These are phyloP conservation scores for Phytophthora hibernalis DNA, from an alignment of 352 stramenopile species.

Conservation along the genomic window DNA sequence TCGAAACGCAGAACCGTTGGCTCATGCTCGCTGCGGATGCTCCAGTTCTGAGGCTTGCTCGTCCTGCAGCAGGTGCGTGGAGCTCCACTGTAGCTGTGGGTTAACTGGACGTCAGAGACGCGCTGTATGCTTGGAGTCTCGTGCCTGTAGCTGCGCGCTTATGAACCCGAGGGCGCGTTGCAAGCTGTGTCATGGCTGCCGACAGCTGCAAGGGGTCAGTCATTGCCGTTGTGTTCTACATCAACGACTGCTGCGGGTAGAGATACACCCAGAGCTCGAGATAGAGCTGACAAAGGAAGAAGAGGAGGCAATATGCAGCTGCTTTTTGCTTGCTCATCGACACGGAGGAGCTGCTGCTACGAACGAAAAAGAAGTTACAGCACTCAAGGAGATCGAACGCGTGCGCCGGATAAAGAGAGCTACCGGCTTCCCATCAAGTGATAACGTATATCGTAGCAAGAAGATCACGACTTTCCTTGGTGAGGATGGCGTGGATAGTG, in stretches of 20 bases:
- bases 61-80: conserved; percentile 61
- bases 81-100: conserved; percentile 67
- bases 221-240: conserved; percentile 78
- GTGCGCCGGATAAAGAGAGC: conserved; percentile 45
- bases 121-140: conserved; percentile 64
- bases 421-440: conserved; percentile 47
- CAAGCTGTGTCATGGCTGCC: conserved; percentile 64
- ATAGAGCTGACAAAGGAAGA: conserved; percentile 24
- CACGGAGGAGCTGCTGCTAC: conserved; percentile 31
- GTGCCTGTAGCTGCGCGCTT: conserved; percentile 64
- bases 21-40: conserved; percentile 54
- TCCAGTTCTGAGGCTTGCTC: conserved; percentile 54
- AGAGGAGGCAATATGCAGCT: conserved; percentile 40
- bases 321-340: conserved; percentile 41
- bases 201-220: conserved; percentile 35
- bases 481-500: conserved; percentile 32
- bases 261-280: conserved; percentile 29
- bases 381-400: conserved; percentile 33
- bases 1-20: conserved; percentile 25
- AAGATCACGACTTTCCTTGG: conserved; percentile 41
- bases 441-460: conserved; percentile 47
- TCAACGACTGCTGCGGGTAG: conserved; percentile 36
- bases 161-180: conserved; percentile 44
- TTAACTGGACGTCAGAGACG: conserved; percentile 25
- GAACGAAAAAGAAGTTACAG: conserved; percentile 28